Conservation (phyloP, 2,329 filamentous ascomycete genomes). For the Didymella keratinophila region DNA sequence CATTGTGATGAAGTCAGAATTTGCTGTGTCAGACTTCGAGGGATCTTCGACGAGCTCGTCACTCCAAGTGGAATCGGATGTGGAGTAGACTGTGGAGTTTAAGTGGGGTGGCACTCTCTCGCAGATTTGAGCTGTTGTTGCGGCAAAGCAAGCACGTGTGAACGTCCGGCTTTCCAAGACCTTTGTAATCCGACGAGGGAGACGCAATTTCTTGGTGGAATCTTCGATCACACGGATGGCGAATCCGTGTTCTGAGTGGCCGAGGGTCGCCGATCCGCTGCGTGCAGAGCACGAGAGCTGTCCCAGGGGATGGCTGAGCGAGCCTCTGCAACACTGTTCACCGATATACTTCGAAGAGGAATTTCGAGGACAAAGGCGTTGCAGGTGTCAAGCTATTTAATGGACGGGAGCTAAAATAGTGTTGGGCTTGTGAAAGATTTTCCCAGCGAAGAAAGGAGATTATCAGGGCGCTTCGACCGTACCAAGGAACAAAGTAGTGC, state of each 20-base stretch:
- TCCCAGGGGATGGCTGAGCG: slow-evolving; percentile 29
- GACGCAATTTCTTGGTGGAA: slow-evolving; percentile 23
- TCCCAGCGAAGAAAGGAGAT: slow-evolving; percentile 37
- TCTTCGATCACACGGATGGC: slow-evolving; percentile 22
- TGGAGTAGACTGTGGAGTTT: slow-evolving; percentile 6
- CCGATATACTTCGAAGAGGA: slow-evolving; percentile 21
- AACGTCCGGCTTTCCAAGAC: slow-evolving; percentile 9
- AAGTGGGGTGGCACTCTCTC: slow-evolving; percentile 17
- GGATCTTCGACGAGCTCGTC: slow-evolving; percentile 3
- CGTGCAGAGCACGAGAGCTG: slow-evolving; percentile 42
- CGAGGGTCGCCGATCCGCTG: slow-evolving; percentile 32
- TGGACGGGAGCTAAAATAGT: slow-evolving; percentile 47
- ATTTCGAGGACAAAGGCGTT: slow-evolving; percentile 26
- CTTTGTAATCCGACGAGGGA: slow-evolving; percentile 15
- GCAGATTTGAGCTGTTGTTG: slow-evolving; percentile 12
- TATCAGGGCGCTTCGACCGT: slow-evolving; percentile 30
- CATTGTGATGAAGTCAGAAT: slow-evolving; percentile 47
- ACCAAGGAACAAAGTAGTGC: slow-evolving; percentile 26
- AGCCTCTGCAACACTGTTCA: slow-evolving; percentile 28
- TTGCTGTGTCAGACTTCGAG: slow-evolving; percentile 1
- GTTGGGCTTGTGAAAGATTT: slow-evolving; percentile 36
- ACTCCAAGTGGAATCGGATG: slow-evolving; percentile 19
- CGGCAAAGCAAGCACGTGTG: slow-evolving; percentile 27
- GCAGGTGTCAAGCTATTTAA: slow-evolving; percentile 35
- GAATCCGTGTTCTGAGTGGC: slow-evolving; percentile 27